Base-by-base conservation (phyloP, 2,329 filamentous ascomycete genomes). In the Blastomyces parvus region DNA sequence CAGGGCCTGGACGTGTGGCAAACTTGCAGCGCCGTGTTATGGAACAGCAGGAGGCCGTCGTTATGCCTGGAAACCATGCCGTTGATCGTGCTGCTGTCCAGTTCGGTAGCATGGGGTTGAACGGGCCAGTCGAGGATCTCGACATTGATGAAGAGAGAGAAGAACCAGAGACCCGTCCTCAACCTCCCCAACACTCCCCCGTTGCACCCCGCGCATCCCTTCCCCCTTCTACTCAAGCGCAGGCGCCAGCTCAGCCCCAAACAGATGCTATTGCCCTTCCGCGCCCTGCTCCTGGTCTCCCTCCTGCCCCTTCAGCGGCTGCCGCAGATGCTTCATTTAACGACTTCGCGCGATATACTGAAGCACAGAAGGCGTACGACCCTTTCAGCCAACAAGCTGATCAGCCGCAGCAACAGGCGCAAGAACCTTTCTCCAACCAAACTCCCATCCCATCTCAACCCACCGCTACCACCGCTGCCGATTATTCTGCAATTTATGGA, bases 21-120 rank as follows among this genome's bases (percentile, higher is more conserved):
- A 92, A 88, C 78, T 91, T 89, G 76, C 89, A 95, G 75, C 87
- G 93, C 68, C 89, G 91, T 71, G 84, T 97, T 62, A 82, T 96
- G 71, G 92, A 97, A 70, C 94, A 99, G 74, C 92, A 96, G 76
- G 94, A 99, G 79, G 91, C 94, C 64, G 94, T 99, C 50, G 91
- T 96, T 67, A 97, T 99, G 93, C 94, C 94, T 56, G 91, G 90
- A 65, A 96, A 97, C 80, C 91, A 94, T 69, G 92, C 94, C 61
- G 89, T 99, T 36, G 93, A 97, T 74, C 88, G 91, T 70, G 86
- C 93, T 68, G 89, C 92, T 59, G 91, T 99, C 59, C 93, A 97
- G 74, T 99, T 99, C 74, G 94, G 94, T 67, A 95, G 92, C 75
- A 90, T 99, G 82, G 95, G 88, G 72, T 77, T 99, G 71, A 92